These are phyloP conservation scores for Nitzschia sp. DNA, from an alignment of 108 stramenopile genomes.

Conservation along the genomic window DNA sequence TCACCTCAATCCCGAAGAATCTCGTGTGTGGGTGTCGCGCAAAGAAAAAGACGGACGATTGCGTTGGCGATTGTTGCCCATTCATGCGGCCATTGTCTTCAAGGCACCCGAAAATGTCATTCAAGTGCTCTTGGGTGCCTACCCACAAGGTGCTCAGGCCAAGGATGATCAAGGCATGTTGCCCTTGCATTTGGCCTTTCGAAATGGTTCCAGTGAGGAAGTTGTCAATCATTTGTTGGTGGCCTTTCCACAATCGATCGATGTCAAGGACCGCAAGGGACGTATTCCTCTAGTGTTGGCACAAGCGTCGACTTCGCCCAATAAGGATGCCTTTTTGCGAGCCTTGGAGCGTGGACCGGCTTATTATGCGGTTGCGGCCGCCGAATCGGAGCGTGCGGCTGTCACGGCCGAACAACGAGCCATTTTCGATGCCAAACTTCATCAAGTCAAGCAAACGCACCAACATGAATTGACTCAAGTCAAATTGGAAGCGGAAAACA, in stretches of 20 bases:
- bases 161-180: slow-evolving; percentile 91
- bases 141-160: slow-evolving; percentile 61
- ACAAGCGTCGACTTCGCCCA: slow-evolving; percentile 58
- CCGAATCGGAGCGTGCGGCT: slow-evolving; percentile 33
- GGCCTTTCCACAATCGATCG: slow-evolving; percentile 76
- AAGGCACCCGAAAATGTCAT: slow-evolving; percentile 76
- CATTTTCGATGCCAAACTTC: slow-evolving; percentile 32
- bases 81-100: slow-evolving; percentile 89
- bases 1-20: slow-evolving; percentile 52
- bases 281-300: slow-evolving; percentile 81
- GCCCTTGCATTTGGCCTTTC: slow-evolving; percentile 83
- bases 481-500: slow-evolving; percentile 15
- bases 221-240: slow-evolving; percentile 62
- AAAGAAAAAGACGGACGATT: slow-evolving; percentile 74
- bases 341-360: slow-evolving; percentile 70
- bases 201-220: slow-evolving; percentile 56
- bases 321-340: slow-evolving; percentile 61
- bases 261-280: slow-evolving; percentile 84
- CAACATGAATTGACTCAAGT: slow-evolving; percentile 8
- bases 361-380: slow-evolving; percentile 39
- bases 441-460: slow-evolving; percentile 18
- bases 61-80: slow-evolving; percentile 83
- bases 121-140: slow-evolving; percentile 59
- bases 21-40: slow-evolving; percentile 71
- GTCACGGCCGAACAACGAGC: slow-evolving; percentile 35